A percentile compares a stretch with the other conserved stretches of the same genome.
Conservation (phyloP, 257 asterid species). For the Solanum habrochaites region DNA sequence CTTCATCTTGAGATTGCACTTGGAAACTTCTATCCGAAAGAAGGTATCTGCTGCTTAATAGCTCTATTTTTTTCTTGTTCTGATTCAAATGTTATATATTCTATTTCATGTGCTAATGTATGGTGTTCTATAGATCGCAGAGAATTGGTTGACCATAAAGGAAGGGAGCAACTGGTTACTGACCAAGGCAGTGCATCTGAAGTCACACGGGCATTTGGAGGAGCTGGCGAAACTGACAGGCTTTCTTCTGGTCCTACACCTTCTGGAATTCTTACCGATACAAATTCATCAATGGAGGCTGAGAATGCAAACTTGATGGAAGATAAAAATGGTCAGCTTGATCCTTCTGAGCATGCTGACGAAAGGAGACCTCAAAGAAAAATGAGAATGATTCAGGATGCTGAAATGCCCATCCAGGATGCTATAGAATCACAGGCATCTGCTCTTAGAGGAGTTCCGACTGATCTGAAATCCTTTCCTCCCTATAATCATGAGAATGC, state of each 20-base stretch:
- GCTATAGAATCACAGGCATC: conserved; percentile 45
- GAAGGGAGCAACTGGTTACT: conserved; percentile 55
- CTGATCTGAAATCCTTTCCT: conserved; percentile 28
- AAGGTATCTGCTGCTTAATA: conserved; percentile 43
- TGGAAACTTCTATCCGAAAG: conserved; percentile 64
- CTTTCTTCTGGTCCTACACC: conserved; percentile 12
- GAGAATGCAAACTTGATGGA: conserved; percentile 39
- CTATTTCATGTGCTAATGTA: conserved; percentile 1
- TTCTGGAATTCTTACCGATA: conserved; percentile 13
- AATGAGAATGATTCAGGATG: conserved; percentile 33
- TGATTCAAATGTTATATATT: background rate
- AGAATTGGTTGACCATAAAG: conserved; percentile 67
- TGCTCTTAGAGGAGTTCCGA: conserved; percentile 28
- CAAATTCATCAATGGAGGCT: conserved; percentile 36
- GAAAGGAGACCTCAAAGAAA: conserved; percentile 35
- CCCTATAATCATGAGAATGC: conserved; percentile 32
- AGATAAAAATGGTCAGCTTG: conserved; percentile 33
- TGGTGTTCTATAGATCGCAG: conserved; percentile 50
- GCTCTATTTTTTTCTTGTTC: background rate
- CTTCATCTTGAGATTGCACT: conserved; percentile 98
- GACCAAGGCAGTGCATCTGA: conserved; percentile 45
- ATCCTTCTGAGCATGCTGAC: conserved; percentile 39
- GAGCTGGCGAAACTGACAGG: conserved; percentile 27
- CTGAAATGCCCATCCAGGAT: conserved; percentile 39
- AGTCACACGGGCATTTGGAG: conserved; percentile 38